Conservation (phyloP, 2,329 filamentous ascomycete species). For the Sarocladium brachiariae region DNA sequence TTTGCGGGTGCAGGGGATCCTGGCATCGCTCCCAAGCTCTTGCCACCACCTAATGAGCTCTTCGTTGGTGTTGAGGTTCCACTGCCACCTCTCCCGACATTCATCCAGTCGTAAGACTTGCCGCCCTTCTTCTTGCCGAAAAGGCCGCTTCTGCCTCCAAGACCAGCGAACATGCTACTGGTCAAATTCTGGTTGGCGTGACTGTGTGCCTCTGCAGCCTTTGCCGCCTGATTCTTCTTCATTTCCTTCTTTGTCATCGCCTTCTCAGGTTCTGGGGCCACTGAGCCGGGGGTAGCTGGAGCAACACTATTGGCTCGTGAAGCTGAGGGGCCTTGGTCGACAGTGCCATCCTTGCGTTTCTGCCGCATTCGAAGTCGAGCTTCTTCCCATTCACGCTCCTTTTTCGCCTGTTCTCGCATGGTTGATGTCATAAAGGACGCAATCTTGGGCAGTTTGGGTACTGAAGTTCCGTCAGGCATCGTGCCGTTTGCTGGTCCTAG, state of each 20-base stretch:
- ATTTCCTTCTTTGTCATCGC: slow-evolving; percentile 80
- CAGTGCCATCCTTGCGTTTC: slow-evolving; percentile 52
- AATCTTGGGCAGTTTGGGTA: slow-evolving; percentile 41
- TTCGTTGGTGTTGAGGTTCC: slow-evolving; percentile 46
- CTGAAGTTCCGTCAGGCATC: slow-evolving; percentile 32
- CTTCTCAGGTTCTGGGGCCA: slow-evolving; percentile 60
- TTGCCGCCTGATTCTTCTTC: slow-evolving; percentile 68
- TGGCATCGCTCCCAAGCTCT: slow-evolving; percentile 13
- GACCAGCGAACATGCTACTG: slow-evolving; percentile 61
- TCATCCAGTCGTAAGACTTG: slow-evolving; percentile 75
- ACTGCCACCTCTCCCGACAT: slow-evolving; percentile 40
- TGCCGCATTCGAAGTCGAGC: slow-evolving; percentile 60
- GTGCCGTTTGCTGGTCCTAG: slow-evolving; percentile 34
- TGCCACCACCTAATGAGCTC: slow-evolving; percentile 25
- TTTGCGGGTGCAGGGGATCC: slow-evolving; percentile 23
- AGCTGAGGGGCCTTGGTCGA: slow-evolving; percentile 39
- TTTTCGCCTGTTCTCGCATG: slow-evolving; percentile 55
- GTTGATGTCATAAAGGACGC: slow-evolving; percentile 44
- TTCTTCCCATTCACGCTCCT: slow-evolving; percentile 68
- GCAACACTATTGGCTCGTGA: slow-evolving; percentile 51
- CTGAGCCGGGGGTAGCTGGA: slow-evolving; percentile 53
- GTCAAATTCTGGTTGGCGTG: slow-evolving; percentile 81
- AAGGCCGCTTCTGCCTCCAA: slow-evolving; percentile 54
- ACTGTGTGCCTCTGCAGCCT: slow-evolving; percentile 68
- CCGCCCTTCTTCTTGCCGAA: slow-evolving; percentile 54